Evolutionary conservation across 1,139 yeast species (phyloP), one percentile per base, ranked within the genome.

Genomic region (Kazachstania sp.): DNA sequence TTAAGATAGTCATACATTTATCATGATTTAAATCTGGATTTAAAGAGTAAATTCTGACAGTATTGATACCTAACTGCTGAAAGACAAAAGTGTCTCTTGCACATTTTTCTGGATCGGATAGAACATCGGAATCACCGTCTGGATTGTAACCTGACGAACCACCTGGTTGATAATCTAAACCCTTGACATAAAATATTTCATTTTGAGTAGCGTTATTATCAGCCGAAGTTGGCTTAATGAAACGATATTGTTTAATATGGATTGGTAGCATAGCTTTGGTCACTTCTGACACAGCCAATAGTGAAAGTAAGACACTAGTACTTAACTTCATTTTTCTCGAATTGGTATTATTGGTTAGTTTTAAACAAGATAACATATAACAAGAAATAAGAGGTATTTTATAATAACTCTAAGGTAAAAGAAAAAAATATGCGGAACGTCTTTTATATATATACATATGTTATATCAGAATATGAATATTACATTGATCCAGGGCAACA

Each of bases 1-100:
- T 81, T 59, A 87, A 78, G 54, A 84, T 75, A 39, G 86, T 73
- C 95, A 90, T 86, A 72, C 97, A 90, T 57, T 78, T 83, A 60
- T 84, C 88, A 65, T 88, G 97, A 67, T 87, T 80, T 49, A 80
- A 60, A 51, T 77, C 78, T n/a, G 92, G 86, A 66, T 85, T 81
- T 51, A 86, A 71, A 11, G 94, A 83, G 67, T 86, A 86, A 19
- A 74, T 74, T 55, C 81, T 69, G 51, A 85, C 73, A 28, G 84
- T 79, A 68, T 90, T 88, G 59, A 88, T 77, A 34, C 90, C 86
- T 47, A 86, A 71, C 58, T 81, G 77, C 66, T 83, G 88, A 60
- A 88, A 78, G 50, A 80, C 79, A 55, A 75, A 81, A 34, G 87
- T 85, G 65, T 88, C 97, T 68, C 97, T 78, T 53, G 79, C 77